A percentile compares a stretch with the other conserved stretches of the same genome.
phyloP scores from a whole-genome alignment of 202 grass and related monocot genomes.

The Hordeum pubiflorum region DNA sequence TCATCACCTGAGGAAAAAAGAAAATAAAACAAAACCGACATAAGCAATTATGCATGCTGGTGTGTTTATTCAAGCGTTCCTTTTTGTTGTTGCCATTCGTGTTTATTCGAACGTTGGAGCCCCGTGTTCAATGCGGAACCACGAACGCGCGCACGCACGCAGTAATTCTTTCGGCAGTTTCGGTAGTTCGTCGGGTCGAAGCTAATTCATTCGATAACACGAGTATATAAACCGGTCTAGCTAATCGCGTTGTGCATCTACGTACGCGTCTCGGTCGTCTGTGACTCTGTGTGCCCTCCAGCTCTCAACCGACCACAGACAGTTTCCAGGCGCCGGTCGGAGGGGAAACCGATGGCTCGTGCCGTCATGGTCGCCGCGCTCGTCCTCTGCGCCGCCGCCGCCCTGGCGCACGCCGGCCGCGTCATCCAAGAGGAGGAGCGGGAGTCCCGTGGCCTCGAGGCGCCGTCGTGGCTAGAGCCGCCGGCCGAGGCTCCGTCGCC shows the following conservation, averaged over 20 bases:
- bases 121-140: background rate
- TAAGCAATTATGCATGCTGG: too few relatives aligned
- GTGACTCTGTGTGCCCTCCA: background rate
- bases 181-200: background rate
- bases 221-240: background rate
- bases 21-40: too few relatives aligned
- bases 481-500: background rate
- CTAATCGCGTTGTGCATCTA: background rate
- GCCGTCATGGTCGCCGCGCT: background rate
- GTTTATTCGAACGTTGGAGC: too few relatives aligned
- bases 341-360: slow-evolving; percentile 14
- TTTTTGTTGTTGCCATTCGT: too few relatives aligned
- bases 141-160: too few relatives aligned
- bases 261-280: background rate
- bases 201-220: too few relatives aligned
- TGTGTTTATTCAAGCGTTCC: background rate
- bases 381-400: background rate
- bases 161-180: background rate
- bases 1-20: too few relatives aligned
- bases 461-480: background rate
- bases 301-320: too few relatives aligned
- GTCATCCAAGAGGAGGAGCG: background rate
- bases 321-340: background rate
- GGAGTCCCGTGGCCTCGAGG: background rate
- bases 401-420: background rate